phyloP scores from a whole-genome alignment of 352 stramenopile genomes.

The Phytophthora idaei region DNA sequence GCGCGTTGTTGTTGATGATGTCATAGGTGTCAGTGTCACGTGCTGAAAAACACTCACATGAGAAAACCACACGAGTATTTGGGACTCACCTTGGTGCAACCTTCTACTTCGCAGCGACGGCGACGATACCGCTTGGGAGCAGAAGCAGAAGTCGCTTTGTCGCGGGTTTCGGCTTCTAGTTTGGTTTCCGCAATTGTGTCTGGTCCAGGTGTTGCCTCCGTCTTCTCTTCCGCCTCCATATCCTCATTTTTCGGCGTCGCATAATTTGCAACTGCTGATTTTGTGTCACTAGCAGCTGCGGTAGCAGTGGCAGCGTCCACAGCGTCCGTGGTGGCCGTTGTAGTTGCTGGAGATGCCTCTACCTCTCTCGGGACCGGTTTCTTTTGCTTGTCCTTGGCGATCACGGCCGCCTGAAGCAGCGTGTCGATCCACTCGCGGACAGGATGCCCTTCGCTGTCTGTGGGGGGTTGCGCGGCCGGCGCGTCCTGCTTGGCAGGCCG shows the following conservation, averaged over 20 bases:
- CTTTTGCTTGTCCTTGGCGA: slow-evolving; percentile 67
- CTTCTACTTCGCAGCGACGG: slow-evolving; percentile 65
- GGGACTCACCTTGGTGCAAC: slow-evolving; percentile 50
- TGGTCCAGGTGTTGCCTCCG: neutral
- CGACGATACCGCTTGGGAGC: slow-evolving; percentile 66
- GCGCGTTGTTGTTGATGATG: too few species aligned
- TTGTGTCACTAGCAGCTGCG: neutral
- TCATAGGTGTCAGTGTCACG: neutral
- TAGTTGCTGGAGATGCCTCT: slow-evolving; percentile 4
- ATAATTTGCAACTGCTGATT: slow-evolving; percentile 1
- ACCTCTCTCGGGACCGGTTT: slow-evolving; percentile 14
- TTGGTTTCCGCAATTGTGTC: slow-evolving; percentile 3
- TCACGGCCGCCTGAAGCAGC: slow-evolving; percentile 74
- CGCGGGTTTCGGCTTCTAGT: slow-evolving; percentile 3
- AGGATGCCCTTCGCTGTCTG: slow-evolving; percentile 34
- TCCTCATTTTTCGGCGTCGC: slow-evolving; percentile 3
- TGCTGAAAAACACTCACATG: too few species aligned
- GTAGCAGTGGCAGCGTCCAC: neutral
- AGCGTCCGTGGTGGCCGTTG: slow-evolving; percentile 7
- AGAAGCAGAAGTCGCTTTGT: neutral
- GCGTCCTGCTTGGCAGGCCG: slow-evolving; percentile 16
- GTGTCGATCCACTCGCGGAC: slow-evolving; percentile 83
- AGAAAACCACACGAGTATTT: too few species aligned
- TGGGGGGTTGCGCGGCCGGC: slow-evolving; percentile 15
- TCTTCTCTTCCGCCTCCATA: slow-evolving; percentile 9